These are phyloP conservation scores for Candida suzukii DNA, from an alignment of 805 yeast species.

Conservation along the genomic window DNA sequence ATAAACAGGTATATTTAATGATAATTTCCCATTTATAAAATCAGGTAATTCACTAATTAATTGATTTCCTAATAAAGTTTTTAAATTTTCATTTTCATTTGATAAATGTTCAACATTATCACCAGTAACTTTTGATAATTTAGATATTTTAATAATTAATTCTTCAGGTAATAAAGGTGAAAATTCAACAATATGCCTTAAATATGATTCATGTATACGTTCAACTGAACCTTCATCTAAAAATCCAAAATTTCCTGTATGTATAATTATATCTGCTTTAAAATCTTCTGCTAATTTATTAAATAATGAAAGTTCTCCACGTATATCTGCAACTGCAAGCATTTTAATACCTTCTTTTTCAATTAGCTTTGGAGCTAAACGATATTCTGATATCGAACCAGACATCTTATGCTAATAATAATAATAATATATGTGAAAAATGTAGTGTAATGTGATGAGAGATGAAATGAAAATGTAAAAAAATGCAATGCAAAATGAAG, in stretches of 20 bases:
- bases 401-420: background rate
- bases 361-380: constrained; percentile 10
- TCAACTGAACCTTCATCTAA: constrained; percentile 52
- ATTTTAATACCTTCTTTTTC: constrained; percentile 28
- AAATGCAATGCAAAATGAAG: too few species aligned
- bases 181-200: constrained; percentile 61
- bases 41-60: constrained; percentile 45
- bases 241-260: constrained; percentile 78
- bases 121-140: constrained; percentile 39
- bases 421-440: too few species aligned
- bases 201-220: constrained; percentile 47
- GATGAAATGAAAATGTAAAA: too few species aligned
- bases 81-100: constrained; percentile 28
- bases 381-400: background rate
- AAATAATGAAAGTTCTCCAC: constrained; percentile 44
- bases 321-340: constrained; percentile 46
- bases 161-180: constrained; percentile 49
- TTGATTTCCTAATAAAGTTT: constrained; percentile 27
- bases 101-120: constrained; percentile 32
- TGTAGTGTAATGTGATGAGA: too few species aligned
- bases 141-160: constrained; percentile 43
- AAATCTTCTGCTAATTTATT: constrained; percentile 41
- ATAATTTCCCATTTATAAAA: constrained; percentile 36
- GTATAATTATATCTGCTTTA: constrained; percentile 48
- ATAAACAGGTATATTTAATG: constrained; percentile 57